phyloP scores from a whole-genome alignment of 1,284 basidiomycete genomes.

The Ustilago sp. region DNA sequence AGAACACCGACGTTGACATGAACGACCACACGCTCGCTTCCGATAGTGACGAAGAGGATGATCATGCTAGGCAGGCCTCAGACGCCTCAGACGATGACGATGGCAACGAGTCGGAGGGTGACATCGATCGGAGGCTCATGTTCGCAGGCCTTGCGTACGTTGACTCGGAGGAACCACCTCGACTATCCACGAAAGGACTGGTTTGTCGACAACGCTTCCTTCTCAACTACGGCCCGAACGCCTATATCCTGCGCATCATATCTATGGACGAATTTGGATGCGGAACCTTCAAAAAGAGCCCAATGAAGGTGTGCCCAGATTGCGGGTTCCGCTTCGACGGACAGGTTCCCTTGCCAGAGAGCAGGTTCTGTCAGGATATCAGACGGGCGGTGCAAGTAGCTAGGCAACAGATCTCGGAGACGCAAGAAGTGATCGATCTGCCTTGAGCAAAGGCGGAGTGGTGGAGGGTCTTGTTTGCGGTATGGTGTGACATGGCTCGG shows the following conservation, averaged over 20 bases:
- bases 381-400: constrained; percentile 14
- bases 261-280: constrained; percentile 25
- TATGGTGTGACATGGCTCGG: background rate
- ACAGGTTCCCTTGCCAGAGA: background rate
- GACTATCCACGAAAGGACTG: background rate
- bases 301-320: constrained; percentile 11
- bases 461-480: background rate
- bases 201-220: constrained; percentile 5
- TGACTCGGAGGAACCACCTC: constrained; percentile 12
- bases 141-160: background rate
- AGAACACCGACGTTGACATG: constrained; percentile 1
- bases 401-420: constrained; percentile 5
- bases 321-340: constrained; percentile 40
- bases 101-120: background rate
- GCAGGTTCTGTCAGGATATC: background rate
- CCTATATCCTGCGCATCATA: constrained; percentile 28
- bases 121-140: constrained; percentile 1
- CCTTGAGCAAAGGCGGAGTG: background rate
- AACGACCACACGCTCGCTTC: background rate
- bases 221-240: constrained; percentile 32
- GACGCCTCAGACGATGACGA: background rate
- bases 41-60: constrained; percentile 6
- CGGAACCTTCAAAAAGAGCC: background rate
- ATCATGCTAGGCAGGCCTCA: background rate
- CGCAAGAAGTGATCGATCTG: constrained; percentile 25